Evolutionary conservation across 208 protist species (phyloP).

Genomic region (Blastocrithidia nonstop): DNA sequence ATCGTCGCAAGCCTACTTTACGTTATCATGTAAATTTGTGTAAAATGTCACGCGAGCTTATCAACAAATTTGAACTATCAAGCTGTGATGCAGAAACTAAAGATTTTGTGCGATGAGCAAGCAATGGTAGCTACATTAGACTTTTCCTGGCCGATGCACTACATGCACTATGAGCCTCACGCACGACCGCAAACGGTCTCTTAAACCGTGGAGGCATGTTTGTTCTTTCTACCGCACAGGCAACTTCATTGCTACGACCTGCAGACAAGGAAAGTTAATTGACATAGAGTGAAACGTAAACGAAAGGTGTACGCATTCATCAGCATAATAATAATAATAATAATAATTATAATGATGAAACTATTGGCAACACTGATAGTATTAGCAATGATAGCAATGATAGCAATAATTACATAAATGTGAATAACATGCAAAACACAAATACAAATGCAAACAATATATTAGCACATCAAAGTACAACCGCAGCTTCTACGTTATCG

Average conservation of each 20-base stretch:
- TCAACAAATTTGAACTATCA: conserved; percentile 16
- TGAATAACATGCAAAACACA: neutral
- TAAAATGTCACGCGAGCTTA: conserved; percentile 14
- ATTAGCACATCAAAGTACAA: no score
- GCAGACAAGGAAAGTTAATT: neutral
- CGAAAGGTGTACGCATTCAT: no score
- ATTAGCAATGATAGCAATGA: neutral
- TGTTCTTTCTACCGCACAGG: conserved; percentile 58
- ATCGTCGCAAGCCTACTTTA: no score
- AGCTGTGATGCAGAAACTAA: conserved; percentile 37
- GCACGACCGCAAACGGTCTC: conserved; percentile 60
- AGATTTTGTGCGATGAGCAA: conserved; percentile 19
- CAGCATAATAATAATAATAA: no score
- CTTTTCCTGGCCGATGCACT: conserved; percentile 25
- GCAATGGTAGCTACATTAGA: conserved; percentile 18
- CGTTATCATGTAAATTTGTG: conserved; percentile 23
- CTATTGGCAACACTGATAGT: no score
- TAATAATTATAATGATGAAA: no score
- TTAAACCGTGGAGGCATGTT: conserved; percentile 59
- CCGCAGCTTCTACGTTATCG: no score
- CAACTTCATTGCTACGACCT: conserved; percentile 22
- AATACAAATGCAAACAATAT: no score
- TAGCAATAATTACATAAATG: neutral
- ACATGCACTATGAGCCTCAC: conserved; percentile 27
- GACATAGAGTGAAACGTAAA: neutral